Base-by-base conservation (phyloP, 1,284 basidiomycete genomes). In the Xerocomus nothofagi region DNA sequence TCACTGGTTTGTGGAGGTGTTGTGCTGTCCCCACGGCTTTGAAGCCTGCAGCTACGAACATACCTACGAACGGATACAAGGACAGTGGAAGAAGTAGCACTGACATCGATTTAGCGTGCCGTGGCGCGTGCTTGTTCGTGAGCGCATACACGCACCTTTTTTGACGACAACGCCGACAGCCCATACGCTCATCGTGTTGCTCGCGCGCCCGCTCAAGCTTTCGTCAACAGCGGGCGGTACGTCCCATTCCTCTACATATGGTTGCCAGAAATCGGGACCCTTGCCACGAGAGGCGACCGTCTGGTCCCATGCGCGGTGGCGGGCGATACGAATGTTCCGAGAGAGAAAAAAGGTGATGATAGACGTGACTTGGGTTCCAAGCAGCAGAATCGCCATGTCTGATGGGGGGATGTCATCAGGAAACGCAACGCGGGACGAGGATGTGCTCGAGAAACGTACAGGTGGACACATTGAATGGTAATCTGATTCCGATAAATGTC, bases 211-310 rank as follows among this genome's bases (percentile, higher is more conserved):
- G 41, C 57, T 49, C 63, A 58, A 49, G 54, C 62, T 57, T 18
- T 72, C 58, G 39, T 70, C 61, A 23, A 72, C 66, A 4, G 61
- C 57, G 0, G 91, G 91, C 0, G 91, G 91, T 6, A 73, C 61
- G 17, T 85, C 78, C 88, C 87, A 93, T 70, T 94, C 92, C 62
- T 95, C 91, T 3, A 92, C 82, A 57, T 95, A 95, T 0, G 87
- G 82, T 54, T 79, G 75, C 90, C 90, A 94, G 72, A 93, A 94
- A n/a, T 88, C 83, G 0, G 76, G 70, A 0, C 82, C 81, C 62
- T 94, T 94, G 8, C 84, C 83, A 2, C 91, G 79, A 2, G 89
- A 93, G 17, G 76, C 70, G 24, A 93, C 81, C 0, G 91, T 93
- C 61, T 93, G 83, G 27, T 84, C 81, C 79, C 79, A 91, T n/a